Conservation (phyloP, 108 stramenopile genomes). For the Nitzschia palea region DNA sequence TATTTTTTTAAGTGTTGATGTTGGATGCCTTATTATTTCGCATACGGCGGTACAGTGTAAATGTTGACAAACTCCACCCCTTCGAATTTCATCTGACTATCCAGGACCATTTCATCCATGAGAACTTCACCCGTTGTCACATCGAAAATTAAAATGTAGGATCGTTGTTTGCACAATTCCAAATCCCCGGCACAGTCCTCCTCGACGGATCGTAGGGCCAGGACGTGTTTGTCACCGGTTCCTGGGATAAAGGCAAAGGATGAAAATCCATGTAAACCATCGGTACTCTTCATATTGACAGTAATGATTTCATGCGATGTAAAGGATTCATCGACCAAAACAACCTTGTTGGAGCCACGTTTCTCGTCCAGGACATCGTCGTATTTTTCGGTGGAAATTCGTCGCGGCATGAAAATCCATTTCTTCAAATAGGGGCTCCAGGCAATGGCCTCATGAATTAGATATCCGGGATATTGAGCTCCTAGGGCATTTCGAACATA, state of each 20-base stretch:
- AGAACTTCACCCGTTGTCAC: constrained; percentile 87
- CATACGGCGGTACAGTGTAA: constrained; percentile 45
- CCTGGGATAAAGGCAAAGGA: constrained; percentile 94
- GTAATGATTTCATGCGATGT: constrained; percentile 66
- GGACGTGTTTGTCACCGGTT: constrained; percentile 77
- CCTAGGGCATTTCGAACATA: constrained; percentile 80
- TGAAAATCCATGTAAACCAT: constrained; percentile 90
- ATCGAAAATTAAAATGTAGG: constrained; percentile 90
- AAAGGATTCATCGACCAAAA: constrained; percentile 82
- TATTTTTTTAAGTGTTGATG: too few species aligned
- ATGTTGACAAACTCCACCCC: constrained; percentile 93
- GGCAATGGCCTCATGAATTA: constrained; percentile 91
- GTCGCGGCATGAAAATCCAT: constrained; percentile 94
- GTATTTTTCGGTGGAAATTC: constrained; percentile 81
- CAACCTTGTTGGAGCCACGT: constrained; percentile 84
- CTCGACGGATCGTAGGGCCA: constrained; percentile 89
- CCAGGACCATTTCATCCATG: constrained; percentile 83
- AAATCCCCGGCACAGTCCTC: constrained; percentile 85
- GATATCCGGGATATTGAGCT: constrained; percentile 80
- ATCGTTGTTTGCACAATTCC: constrained; percentile 82
- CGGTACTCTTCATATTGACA: constrained; percentile 52
- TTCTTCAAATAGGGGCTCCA: constrained; percentile 84
- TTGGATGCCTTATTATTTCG: too few species aligned
- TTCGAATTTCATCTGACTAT: constrained; percentile 89
- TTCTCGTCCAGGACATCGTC: constrained; percentile 89